phyloP scores from a whole-genome alignment of 371 early-diverging fungal genomes.

The Mucor lusitanicus region DNA sequence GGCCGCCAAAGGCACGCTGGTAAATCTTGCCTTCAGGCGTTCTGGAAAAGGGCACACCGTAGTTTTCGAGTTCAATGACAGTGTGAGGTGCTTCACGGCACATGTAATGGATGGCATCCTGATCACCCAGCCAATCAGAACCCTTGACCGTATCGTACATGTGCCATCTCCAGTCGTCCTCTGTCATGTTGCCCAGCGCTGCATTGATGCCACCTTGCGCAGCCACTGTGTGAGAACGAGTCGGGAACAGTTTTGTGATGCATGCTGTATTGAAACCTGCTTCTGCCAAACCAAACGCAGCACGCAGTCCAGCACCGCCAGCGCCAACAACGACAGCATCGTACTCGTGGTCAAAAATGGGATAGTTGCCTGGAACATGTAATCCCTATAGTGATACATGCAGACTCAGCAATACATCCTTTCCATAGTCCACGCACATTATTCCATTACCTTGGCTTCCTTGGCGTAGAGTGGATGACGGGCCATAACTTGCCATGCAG shows the following conservation, averaged over 20 bases:
- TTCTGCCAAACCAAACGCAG: slow-evolving; percentile 96
- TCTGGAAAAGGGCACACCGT: slow-evolving; percentile 97
- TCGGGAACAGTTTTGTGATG: slow-evolving; percentile 97
- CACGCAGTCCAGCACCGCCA: slow-evolving; percentile 98
- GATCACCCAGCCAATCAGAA: slow-evolving; percentile 96
- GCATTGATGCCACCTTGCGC: slow-evolving; percentile 99
- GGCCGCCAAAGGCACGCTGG: slow-evolving; percentile 98
- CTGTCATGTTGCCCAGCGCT: slow-evolving; percentile 97
- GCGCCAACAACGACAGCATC: slow-evolving; percentile 98
- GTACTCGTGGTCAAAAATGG: slow-evolving; percentile 95
- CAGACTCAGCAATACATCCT: too few relatives aligned
- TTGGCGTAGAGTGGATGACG: slow-evolving; percentile 72
- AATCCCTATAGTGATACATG: neutral
- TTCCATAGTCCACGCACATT: too few relatives aligned
- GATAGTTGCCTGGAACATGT: slow-evolving; percentile 72
- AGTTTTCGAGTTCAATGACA: slow-evolving; percentile 97
- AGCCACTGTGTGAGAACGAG: slow-evolving; percentile 98
- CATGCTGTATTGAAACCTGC: slow-evolving; percentile 98
- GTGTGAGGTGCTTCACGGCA: slow-evolving; percentile 96
- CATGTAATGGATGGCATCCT: slow-evolving; percentile 99
- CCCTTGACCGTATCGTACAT: slow-evolving; percentile 99
- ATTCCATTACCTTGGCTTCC: slow-evolving; percentile 57
- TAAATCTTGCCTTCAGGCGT: slow-evolving; percentile 97
- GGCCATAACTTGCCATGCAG: slow-evolving; percentile 69
- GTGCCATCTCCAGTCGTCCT: slow-evolving; percentile 99